Percentiles rank a stretch among this genome's conserved stretches.
These are phyloP conservation scores for Potentilla sterilis DNA, from an alignment of 306 rosid genomes.

Conservation along the genomic window DNA sequence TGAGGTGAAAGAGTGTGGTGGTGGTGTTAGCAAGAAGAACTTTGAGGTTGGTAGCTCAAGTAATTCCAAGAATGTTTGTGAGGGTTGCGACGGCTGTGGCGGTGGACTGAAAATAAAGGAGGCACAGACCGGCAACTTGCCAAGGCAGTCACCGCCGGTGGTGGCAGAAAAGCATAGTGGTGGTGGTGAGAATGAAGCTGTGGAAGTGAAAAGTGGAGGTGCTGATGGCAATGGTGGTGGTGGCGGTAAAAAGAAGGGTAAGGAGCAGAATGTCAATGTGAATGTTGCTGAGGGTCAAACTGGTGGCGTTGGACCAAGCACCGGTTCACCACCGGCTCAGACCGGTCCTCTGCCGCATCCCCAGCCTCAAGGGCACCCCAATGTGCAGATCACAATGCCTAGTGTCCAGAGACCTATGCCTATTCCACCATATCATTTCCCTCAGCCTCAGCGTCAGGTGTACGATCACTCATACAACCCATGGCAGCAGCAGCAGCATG, in stretches of 20 bases:
- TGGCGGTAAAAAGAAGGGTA: conserved; percentile 45
- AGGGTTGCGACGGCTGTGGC: conserved; percentile 21
- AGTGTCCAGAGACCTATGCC: conserved; percentile 27
- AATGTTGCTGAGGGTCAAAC: conserved; percentile 26
- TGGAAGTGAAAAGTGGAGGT: conserved; percentile 26
- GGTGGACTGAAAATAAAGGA: conserved; percentile 37
- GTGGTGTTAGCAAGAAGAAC: neutral
- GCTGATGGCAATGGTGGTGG: conserved; percentile 17
- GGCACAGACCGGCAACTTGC: conserved; percentile 26
- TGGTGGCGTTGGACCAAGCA: conserved; percentile 17
- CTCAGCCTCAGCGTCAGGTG: conserved; percentile 31
- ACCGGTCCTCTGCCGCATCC: neutral
- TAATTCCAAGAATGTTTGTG: conserved; percentile 5
- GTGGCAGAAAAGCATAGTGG: conserved; percentile 28
- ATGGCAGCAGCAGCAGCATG: neutral
- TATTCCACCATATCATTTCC: conserved; percentile 37
- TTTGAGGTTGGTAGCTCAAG: conserved; percentile 22
- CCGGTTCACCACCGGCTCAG: conserved; percentile 27
- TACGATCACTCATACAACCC: conserved; percentile 24
- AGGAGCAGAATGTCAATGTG: conserved; percentile 33
- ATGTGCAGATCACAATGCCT: conserved; percentile 24
- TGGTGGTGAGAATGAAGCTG: conserved; percentile 13
- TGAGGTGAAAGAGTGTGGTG: conserved; percentile 34
- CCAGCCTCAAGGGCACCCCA: neutral
- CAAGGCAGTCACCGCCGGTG: conserved; percentile 25